Evolutionary conservation across 495 filamentous ascomycete species (phyloP).

Genomic region (Xylaria acuta): DNA sequence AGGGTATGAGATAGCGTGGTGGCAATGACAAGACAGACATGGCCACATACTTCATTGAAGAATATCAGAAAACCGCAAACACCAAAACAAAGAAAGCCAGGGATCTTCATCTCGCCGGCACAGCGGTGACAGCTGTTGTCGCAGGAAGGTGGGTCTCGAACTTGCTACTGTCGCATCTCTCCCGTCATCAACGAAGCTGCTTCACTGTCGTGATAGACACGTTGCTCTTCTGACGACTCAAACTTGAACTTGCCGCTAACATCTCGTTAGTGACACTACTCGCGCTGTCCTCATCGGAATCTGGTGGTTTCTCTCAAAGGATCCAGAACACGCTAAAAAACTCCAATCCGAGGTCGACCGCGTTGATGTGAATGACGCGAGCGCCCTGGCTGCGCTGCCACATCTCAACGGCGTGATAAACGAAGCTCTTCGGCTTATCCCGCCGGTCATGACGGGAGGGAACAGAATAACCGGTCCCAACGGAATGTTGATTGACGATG

Average conservation of each 20-base stretch:
- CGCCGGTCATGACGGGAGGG: conserved; percentile 28
- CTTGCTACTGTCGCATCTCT: background rate
- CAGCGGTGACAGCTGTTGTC: conserved; percentile 32
- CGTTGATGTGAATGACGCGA: conserved; percentile 20
- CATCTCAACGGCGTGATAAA: conserved; percentile 30
- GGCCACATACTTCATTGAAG: conserved; percentile 31
- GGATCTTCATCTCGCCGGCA: conserved; percentile 29
- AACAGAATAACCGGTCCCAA: conserved; percentile 29
- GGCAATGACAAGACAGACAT: conserved; percentile 24
- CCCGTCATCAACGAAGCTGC: background rate
- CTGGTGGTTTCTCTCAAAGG: conserved; percentile 29
- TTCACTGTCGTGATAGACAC: background rate
- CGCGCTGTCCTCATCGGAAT: conserved; percentile 22
- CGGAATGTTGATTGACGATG: conserved; percentile 25
- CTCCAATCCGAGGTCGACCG: conserved; percentile 21
- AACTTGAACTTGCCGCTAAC: background rate
- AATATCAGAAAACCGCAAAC: conserved; percentile 21
- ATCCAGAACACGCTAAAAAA: conserved; percentile 29
- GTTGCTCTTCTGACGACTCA: background rate
- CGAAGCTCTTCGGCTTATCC: conserved; percentile 27
- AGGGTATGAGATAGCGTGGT: conserved; percentile 19
- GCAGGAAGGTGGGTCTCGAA: conserved; percentile 30
- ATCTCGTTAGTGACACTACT: conserved; percentile 27
- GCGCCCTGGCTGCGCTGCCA: conserved; percentile 17
- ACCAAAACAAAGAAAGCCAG: conserved; percentile 23